phyloP scores from a whole-genome alignment of 768 basidiomycete genomes.

The Pluteus cervinus region DNA sequence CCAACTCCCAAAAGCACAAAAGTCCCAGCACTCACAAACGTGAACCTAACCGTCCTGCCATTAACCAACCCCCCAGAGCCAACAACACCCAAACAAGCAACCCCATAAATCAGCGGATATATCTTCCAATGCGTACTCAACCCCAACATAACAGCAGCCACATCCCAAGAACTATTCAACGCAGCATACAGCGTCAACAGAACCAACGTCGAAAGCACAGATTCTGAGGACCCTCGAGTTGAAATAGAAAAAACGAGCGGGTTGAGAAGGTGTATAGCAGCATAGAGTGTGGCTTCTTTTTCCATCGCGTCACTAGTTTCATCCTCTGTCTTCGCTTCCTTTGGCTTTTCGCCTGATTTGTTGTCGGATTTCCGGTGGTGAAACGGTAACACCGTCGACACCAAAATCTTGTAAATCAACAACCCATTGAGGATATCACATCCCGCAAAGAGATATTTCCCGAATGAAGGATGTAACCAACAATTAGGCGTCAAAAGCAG shows the following conservation, averaged over 20 bases:
- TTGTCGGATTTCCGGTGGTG: slow-evolving; percentile 2
- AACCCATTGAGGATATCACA: slow-evolving; percentile 79
- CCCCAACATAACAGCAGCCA: slow-evolving; percentile 70
- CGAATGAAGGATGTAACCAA: slow-evolving; percentile 78
- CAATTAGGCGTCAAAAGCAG: slow-evolving; percentile 76
- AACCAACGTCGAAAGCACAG: slow-evolving; percentile 76
- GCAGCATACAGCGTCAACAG: slow-evolving; percentile 61
- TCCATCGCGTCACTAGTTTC: slow-evolving; percentile 1
- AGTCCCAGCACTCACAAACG: slow-evolving; percentile 57
- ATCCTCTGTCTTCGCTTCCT: slow-evolving; percentile 9
- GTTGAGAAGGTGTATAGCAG: slow-evolving; percentile 78
- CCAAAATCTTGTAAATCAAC: slow-evolving; percentile 60
- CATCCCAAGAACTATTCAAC: slow-evolving; percentile 51
- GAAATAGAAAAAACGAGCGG: slow-evolving; percentile 95
- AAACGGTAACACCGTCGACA: slow-evolving; percentile 39
- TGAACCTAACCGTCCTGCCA: slow-evolving; percentile 55
- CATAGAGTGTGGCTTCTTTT: slow-evolving; percentile 46
- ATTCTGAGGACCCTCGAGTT: slow-evolving; percentile 94
- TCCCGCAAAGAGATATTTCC: slow-evolving; percentile 82
- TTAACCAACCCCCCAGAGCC: slow-evolving; percentile 40
- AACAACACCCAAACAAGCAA: slow-evolving; percentile 63
- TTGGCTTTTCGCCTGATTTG: slow-evolving; percentile 7
- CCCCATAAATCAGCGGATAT: slow-evolving; percentile 88
- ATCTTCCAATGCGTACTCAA: slow-evolving; percentile 95
- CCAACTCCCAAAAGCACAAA: slow-evolving; percentile 54